Evolutionary conservation across 1,139 yeast genomes (phyloP).

Genomic region (Eremothecium sinecaudum): DNA sequence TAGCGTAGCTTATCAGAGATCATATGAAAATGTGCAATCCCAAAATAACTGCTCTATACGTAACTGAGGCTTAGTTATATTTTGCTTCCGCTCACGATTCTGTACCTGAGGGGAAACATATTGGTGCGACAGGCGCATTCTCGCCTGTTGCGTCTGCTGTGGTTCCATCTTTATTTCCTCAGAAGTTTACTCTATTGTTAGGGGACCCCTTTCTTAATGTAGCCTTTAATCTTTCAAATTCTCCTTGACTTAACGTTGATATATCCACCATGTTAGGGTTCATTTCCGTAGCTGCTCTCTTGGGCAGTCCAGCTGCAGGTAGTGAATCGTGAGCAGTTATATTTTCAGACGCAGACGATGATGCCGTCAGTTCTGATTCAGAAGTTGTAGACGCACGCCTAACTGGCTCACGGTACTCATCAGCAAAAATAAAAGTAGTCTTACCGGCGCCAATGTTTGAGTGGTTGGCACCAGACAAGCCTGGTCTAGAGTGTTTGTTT

Average conservation of each 20-base stretch:
- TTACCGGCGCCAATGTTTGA: conserved; percentile 21
- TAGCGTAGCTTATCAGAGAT: not conserved
- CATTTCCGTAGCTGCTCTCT: conserved; percentile 2
- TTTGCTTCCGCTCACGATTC: not conserved
- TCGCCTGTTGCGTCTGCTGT: not conserved
- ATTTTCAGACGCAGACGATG: conserved; percentile 3
- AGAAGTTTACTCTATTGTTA: conserved; percentile 28
- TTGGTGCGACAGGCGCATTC: too few relatives aligned
- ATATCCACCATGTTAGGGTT: conserved; percentile 22
- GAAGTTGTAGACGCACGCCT: not conserved
- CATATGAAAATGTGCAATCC: conserved; percentile 5
- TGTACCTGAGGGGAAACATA: too few relatives aligned
- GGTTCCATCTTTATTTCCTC: too few relatives aligned
- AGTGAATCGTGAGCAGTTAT: conserved; percentile 7
- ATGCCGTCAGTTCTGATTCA: not conserved
- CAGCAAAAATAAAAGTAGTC: conserved; percentile 18
- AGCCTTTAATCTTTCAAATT: conserved; percentile 18
- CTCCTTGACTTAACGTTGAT: conserved; percentile 23
- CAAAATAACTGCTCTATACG: conserved; percentile 4
- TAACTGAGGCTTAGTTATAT: not conserved
- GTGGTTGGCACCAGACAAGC: conserved; percentile 20
- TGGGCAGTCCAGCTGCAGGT: conserved; percentile 5
- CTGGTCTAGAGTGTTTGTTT: conserved; percentile 24
- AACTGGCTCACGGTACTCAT: conserved; percentile 18
- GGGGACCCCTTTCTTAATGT: conserved; percentile 27